A percentile compares a stretch with the other conserved stretches of the same genome.
Conservation (phyloP, 192 early-diverging fungal genomes). For the Linnemannia zychae region DNA sequence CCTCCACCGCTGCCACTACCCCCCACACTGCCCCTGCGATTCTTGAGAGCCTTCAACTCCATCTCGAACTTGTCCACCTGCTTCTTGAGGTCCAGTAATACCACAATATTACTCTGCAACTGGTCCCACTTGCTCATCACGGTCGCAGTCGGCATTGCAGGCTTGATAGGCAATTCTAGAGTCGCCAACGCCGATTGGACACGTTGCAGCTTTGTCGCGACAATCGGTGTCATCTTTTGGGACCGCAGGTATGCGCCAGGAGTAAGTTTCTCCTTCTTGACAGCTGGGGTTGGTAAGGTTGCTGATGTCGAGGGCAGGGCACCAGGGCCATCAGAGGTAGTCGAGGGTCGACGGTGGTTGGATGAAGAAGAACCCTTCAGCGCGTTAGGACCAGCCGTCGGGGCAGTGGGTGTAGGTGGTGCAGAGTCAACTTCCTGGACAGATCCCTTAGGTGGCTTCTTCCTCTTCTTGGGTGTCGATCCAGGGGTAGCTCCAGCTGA, state of each 20-base stretch:
- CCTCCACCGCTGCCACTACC: slow-evolving; percentile 55
- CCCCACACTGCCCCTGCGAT: slow-evolving; percentile 37
- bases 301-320: background rate
- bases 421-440: slow-evolving; percentile 28
- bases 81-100: slow-evolving; percentile 87
- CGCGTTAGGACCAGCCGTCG: background rate
- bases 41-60: slow-evolving; percentile 71
- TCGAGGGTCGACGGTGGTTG: slow-evolving; percentile 40
- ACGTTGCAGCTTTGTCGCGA: slow-evolving; percentile 60
- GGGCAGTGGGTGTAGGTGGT: background rate
- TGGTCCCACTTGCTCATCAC: slow-evolving; percentile 87
- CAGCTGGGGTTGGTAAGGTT: slow-evolving; percentile 20
- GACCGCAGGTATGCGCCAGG: slow-evolving; percentile 76
- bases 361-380: slow-evolving; percentile 29
- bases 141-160: slow-evolving; percentile 84
- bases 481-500: background rate
- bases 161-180: slow-evolving; percentile 62
- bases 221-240: slow-evolving; percentile 68
- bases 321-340: slow-evolving; percentile 19
- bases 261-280: slow-evolving; percentile 67
- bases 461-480: slow-evolving; percentile 36
- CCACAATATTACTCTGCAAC: slow-evolving; percentile 80
- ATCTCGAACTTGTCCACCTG: slow-evolving; percentile 84
- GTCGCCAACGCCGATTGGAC: slow-evolving; percentile 23
- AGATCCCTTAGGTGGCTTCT: slow-evolving; percentile 51